phyloP scores from a whole-genome alignment of 2,329 filamentous ascomycete genomes.

The Colletotrichum eremochloae region DNA sequence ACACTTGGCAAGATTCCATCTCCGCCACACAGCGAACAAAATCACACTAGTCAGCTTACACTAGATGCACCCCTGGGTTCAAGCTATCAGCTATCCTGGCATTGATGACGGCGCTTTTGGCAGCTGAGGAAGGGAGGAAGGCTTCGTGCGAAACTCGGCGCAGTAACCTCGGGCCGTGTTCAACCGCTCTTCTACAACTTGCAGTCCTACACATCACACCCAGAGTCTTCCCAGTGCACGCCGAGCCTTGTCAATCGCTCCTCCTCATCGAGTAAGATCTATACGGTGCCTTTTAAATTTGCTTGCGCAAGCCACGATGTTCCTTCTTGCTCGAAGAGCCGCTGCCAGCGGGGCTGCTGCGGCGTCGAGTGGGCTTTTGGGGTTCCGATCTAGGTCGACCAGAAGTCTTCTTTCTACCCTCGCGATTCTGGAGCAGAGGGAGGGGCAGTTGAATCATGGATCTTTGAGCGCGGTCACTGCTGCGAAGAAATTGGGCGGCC shows the following conservation, averaged over 20 bases:
- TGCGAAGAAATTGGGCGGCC: constrained; percentile 86
- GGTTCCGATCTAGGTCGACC: constrained; percentile 43
- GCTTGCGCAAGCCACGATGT: constrained; percentile 47
- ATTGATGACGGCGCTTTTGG: constrained; percentile 35
- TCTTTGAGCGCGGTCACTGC: constrained; percentile 90
- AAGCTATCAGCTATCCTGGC: background rate
- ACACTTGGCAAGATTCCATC: background rate
- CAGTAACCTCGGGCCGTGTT: constrained; percentile 55
- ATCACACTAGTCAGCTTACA: background rate
- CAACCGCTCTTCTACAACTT: constrained; percentile 47
- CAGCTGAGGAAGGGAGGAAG: constrained; percentile 23
- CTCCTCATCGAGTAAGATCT: background rate
- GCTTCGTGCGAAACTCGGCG: constrained; percentile 39
- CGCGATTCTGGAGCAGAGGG: constrained; percentile 91
- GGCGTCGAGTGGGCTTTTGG: constrained; percentile 46
- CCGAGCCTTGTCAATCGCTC: background rate
- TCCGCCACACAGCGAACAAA: background rate
- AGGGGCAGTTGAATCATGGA: constrained; percentile 85
- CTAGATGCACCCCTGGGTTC: constrained; percentile 10
- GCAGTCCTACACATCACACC: constrained; percentile 9
- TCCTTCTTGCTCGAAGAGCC: constrained; percentile 45
- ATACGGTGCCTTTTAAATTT: background rate
- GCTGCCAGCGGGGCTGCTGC: constrained; percentile 42
- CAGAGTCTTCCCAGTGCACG: constrained; percentile 8
- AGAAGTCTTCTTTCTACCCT: constrained; percentile 82